These are phyloP conservation scores for Talaromyces sp. DNA, from an alignment of 2,329 filamentous ascomycete species.

Conservation along the genomic window DNA sequence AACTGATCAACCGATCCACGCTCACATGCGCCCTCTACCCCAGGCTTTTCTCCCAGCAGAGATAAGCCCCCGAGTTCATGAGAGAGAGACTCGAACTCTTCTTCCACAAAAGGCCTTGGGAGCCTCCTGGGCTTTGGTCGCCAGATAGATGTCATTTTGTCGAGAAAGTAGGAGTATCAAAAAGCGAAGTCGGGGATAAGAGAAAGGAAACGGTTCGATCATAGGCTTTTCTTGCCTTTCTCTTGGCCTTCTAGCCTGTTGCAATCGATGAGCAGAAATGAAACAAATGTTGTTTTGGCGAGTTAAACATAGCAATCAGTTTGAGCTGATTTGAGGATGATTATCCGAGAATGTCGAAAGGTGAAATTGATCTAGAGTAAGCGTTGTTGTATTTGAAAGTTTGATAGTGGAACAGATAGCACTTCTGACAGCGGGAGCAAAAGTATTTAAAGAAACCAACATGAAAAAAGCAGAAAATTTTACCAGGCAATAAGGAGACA, in stretches of 20 bases:
- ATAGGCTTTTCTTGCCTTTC: conserved; percentile 4
- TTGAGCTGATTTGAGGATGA: conserved; percentile 22
- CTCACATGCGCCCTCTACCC: conserved; percentile 31
- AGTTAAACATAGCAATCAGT: conserved; percentile 24
- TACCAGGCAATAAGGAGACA: neutral
- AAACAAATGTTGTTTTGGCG: conserved; percentile 21
- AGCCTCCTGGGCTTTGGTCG: conserved; percentile 30
- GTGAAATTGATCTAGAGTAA: neutral
- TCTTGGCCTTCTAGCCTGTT: conserved; percentile 23
- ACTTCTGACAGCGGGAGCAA: neutral
- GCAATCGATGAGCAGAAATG: conserved; percentile 22
- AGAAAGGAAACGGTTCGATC: neutral
- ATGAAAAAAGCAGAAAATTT: neutral
- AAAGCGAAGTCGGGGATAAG: neutral
- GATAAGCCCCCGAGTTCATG: conserved; percentile 38
- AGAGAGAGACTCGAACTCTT: conserved; percentile 42
- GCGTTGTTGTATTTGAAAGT: neutral
- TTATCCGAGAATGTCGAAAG: neutral
- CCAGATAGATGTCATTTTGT: conserved; percentile 25
- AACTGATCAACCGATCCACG: conserved; percentile 45
- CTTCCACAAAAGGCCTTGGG: conserved; percentile 45
- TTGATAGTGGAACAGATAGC: neutral
- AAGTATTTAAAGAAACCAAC: conserved; percentile 5
- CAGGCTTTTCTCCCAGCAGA: conserved; percentile 30
- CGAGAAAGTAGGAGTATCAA: conserved; percentile 9